A percentile compares a stretch with the other conserved stretches of the same genome.
Evolutionary conservation across 495 filamentous ascomycete genomes (phyloP).

Genomic region (Daldinia grandis): DNA sequence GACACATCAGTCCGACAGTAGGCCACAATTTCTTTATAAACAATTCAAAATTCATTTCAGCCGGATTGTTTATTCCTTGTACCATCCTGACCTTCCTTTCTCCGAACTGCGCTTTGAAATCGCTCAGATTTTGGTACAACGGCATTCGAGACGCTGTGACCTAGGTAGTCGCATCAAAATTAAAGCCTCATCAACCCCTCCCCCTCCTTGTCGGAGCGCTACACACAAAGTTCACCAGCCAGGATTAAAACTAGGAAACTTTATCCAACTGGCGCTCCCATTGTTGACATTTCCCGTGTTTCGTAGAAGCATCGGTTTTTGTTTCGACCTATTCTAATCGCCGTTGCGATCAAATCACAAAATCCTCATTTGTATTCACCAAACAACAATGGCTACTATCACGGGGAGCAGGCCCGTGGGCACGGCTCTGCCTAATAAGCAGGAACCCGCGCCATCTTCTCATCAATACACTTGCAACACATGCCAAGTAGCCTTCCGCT

Average conservation of each 20-base stretch:
- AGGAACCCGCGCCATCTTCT: slow-evolving; percentile 56
- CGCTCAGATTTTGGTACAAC: not conserved
- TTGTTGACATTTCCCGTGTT: slow-evolving; percentile 18
- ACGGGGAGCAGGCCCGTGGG: slow-evolving; percentile 51
- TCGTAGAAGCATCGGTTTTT: not conserved
- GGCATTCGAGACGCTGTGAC: slow-evolving; percentile 9
- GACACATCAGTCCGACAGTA: slow-evolving; percentile 13
- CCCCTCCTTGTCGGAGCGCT: slow-evolving; percentile 13
- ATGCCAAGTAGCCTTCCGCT: slow-evolving; percentile 94
- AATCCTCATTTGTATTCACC: not conserved
- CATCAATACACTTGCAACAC: slow-evolving; percentile 98
- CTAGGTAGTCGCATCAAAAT: slow-evolving; percentile 16
- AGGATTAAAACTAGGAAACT: slow-evolving; percentile 6
- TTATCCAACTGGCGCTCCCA: slow-evolving; percentile 11
- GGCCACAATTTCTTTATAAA: not conserved
- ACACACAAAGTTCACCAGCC: not conserved
- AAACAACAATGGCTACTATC: slow-evolving; percentile 63
- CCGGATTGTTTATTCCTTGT: not conserved
- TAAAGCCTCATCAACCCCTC: slow-evolving; percentile 41
- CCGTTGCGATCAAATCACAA: not conserved
- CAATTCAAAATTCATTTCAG: not conserved
- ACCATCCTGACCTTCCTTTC: not conserved
- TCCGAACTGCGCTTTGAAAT: not conserved
- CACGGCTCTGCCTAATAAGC: slow-evolving; percentile 39
- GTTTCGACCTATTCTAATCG: not conserved